Base-by-base conservation (phyloP, 2,329 filamentous ascomycete species). In the Diaporthe australafricana region DNA sequence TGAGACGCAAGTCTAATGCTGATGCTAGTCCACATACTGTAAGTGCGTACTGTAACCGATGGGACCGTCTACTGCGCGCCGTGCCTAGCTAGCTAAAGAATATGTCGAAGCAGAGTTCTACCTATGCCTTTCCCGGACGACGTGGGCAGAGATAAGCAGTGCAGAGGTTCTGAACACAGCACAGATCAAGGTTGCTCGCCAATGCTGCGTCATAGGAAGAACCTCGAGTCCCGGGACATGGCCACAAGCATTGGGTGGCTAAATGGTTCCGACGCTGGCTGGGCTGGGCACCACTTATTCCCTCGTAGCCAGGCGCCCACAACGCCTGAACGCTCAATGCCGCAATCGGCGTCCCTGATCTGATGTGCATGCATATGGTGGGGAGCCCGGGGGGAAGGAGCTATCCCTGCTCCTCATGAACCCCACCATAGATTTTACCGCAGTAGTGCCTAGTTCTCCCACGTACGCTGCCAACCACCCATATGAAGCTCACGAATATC, bases 301-400 rank as follows among this genome's bases (percentile, higher is more conserved):
- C n/a, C n/a, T n/a, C n/a, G n/a, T 53, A 30, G 25, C 7, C 14
- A 55, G 55, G 20, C 55, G 38, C n/a, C 20, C n/a, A 40, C 35
- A 57, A 40, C 20, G n/a, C 9, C 9, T 35, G n/a, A n/a, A n/a
- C n/a, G 5, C 14, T 22, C 66, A 22, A 48, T 42, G 67, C 71
- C 71, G 71, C 57, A 70, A 72, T 70, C 71, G 71, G 71, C 67
- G 56, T 40, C 47, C 45, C 57, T 60, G 38, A 53, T 25, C 40
- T 57, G 60, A 52, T 22, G 56, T 55, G 62, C 62, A 53, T 70
- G 30, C 27, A 65, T 30, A 38, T 56, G 40, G 53, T 69, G 67
- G 67, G 47, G 67, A 69, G 53, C 66, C 66, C 42, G 30, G 70
- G 70, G 70, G 56, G 27, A 70, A 52, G 47, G 35, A 70, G 70